Evolutionary conservation across 176 grass and related monocot species (phyloP).

Genomic region (Dendrocalamus sinicus): DNA sequence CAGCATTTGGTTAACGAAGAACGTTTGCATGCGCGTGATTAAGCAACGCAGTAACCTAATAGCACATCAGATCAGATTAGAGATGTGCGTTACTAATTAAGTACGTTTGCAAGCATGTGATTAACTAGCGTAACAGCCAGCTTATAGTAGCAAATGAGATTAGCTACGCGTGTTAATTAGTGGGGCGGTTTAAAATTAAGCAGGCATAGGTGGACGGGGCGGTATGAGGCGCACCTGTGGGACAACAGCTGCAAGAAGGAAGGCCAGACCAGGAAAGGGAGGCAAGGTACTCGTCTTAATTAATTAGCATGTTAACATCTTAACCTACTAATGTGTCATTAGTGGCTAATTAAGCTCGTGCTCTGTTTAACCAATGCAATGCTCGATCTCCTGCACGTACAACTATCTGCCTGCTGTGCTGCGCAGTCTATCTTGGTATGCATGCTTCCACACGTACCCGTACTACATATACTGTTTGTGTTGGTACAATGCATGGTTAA

Average conservation of each 20-base stretch:
- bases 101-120: neutral
- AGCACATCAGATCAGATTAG: neutral
- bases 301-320: neutral
- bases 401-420: neutral
- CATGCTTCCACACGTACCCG: neutral
- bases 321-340: neutral
- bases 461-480: neutral
- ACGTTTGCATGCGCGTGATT: neutral
- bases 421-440: slow-evolving; percentile 79
- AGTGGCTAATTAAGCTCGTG: neutral
- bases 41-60: neutral
- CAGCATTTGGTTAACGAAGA: neutral
- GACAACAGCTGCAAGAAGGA: slow-evolving; percentile 99
- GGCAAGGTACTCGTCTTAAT: slow-evolving; percentile 63
- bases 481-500: neutral
- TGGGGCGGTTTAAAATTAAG: slow-evolving; percentile 32
- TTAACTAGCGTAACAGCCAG: neutral
- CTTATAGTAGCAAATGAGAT: neutral
- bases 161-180: slow-evolving; percentile 25
- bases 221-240: slow-evolving; percentile 98
- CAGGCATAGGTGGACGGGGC: slow-evolving; percentile 99
- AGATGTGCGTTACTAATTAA: neutral
- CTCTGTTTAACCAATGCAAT: neutral
- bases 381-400: neutral
- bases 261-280: slow-evolving; percentile 96